Conservation (phyloP, 257 asterid species). For the Plantago ovata region DNA sequence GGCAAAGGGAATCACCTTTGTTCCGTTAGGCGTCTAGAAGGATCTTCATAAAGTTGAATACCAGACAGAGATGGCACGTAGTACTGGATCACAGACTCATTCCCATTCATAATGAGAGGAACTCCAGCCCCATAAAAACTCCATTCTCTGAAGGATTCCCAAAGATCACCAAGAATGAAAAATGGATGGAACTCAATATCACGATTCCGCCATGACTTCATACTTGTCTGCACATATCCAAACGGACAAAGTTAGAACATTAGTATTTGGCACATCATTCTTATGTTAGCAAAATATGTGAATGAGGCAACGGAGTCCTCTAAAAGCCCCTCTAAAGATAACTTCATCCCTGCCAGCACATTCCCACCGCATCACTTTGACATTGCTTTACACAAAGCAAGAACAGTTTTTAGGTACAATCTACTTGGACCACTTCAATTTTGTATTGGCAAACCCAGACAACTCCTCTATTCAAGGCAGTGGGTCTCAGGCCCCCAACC, state of each 20-base stretch:
- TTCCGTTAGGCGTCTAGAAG: conserved; percentile 38
- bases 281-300: conserved; percentile 1
- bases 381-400: no score
- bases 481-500: no score
- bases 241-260: conserved; percentile 14
- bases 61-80: conserved; percentile 88
- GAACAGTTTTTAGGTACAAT: no score
- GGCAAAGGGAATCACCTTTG: conserved; percentile 39
- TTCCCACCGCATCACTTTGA: no score
- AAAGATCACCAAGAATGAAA: conserved; percentile 84
- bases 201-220: conserved; percentile 50
- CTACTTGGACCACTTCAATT: no score
- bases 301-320: not conserved
- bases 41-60: conserved; percentile 77
- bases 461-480: no score
- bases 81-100: conserved; percentile 77
- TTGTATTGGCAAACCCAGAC: no score
- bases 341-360: no score
- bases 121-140: conserved; percentile 97
- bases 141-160: conserved; percentile 95
- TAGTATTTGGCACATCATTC: not conserved
- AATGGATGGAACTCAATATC: conserved; percentile 54
- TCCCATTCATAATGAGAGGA: conserved; percentile 65
- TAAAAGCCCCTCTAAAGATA: no score
- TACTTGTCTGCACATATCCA: conserved; percentile 59